Evolutionary conservation across 192 early-diverging fungal species (phyloP), one percentile per base, ranked within the genome.

Genomic region (Chytriomyces confervae): DNA sequence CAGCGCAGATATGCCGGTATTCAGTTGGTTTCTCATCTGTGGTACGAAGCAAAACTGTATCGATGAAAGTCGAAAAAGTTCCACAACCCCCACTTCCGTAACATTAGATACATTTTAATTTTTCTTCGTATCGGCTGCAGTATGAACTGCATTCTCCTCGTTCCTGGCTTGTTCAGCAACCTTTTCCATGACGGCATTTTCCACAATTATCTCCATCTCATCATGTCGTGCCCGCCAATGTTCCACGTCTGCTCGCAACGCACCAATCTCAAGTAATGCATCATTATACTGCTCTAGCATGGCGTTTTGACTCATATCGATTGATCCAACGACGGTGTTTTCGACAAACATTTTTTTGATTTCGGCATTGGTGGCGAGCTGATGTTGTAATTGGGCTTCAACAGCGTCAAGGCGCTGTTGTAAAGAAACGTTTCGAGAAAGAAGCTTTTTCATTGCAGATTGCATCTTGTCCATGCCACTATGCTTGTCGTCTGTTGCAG

Each of bases 211-310:
- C 53, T 81, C 79, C 68, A 81, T 67, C 45, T 81, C 79, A 43
- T 81, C 79, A 65, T 68, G 51, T 18, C 75, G 18, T 43, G 69
- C 48, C 69, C 75, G 16, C 73, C 75, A 81, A 69, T 62, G 24
- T 49, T 77, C 75, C 9, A 81, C 57, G 44, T 81, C 79, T 1
- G 10, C 61, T 48, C 75, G n/a, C 75, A 81, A 63, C 47, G 10
- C 73, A 6, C 79, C 79, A 64, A 81, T 71, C 61, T 81, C 75
- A 46, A 81, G 18, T 24, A 81, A 44, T n/a, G 79, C 79, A 49
- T 81, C 79, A 77, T 81, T 81, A 50, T 77, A 81, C 49, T 51
- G 66, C 63, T 77, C 75, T 9, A 81, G 29, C 6, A 71, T 9
- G 49, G 23, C 27, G 16, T 9, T 10, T 45, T 68, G 64, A 1